Evolutionary conservation across 306 rosid species (phyloP), one percentile per base, ranked within the genome.

Genomic region (Comarum palustre): DNA sequence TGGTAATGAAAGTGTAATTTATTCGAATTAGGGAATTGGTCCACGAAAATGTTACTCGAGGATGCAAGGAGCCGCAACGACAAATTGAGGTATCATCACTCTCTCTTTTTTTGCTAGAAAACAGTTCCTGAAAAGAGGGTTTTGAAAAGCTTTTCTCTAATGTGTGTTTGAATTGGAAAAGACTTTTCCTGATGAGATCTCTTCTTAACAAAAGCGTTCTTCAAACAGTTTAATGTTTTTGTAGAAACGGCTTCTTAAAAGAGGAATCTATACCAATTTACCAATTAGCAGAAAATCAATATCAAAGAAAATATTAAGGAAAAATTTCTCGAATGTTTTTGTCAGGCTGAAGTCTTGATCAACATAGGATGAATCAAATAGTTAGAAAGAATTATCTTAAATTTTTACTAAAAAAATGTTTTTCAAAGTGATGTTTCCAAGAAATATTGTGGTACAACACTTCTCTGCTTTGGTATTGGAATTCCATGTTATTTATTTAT

Each of bases 31-130:
- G 99, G 86, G 97, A 91, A 78, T 73, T 86, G 84, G 85, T 91
- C 38, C 90, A 88, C 70, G 99, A 89, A 80, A 82, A 75, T 82
- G 99, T 91, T 60, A 84, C 82, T 51, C 87, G 88, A 43, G 95
- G 87, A 75, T 94, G 97, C 90, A 94, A 90, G 85, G 96, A 91
- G 79, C 98, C 91, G 79, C 98, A 94, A 5, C 90, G 96, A 48
- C 95, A 94, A 86, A 86, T 94, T 85, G 96, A 94, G 97, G 98
- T 94, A 84, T 66, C 68, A 71, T 47, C 29, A 16, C 22, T 14
- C 17, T 55, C 31, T 39, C 10, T 6, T 41, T 50, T 55, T 25
- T 17, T 0, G 24, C 43, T 71, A 32, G 51, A 57, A 39, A 55
- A 55, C 41, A 25, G 25, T 57, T 71, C 38, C 34, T 20, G 38